Conservation (phyloP, 345 rosid genomes). For the Ailanthus altissimus region DNA sequence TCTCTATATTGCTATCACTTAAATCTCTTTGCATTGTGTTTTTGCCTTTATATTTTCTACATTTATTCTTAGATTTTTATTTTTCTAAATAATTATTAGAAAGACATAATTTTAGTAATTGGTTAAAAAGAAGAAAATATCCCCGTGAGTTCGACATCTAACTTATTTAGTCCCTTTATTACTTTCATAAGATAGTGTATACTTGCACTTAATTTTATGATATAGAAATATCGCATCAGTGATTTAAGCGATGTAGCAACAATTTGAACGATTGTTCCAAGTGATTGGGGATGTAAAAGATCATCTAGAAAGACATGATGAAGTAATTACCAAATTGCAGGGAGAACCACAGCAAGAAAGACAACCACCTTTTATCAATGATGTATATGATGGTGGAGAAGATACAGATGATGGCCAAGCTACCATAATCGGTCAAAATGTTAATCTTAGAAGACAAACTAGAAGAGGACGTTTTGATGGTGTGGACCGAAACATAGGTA, state of each 20-base stretch:
- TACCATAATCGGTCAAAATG: not conserved
- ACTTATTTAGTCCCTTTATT: no score
- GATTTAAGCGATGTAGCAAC: not conserved
- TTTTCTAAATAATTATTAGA: no score
- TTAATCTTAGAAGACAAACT: not conserved
- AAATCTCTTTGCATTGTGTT: no score
- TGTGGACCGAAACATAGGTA: not conserved
- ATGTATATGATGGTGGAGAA: conserved; percentile 1
- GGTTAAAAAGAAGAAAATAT: no score
- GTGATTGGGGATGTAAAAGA: not conserved
- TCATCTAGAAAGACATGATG: not conserved
- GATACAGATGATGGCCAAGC: not conserved
- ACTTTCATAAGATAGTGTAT: no score
- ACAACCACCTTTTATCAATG: not conserved
- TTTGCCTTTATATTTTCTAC: no score
- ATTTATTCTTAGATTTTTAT: no score
- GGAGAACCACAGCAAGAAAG: not conserved
- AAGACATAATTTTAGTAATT: no score
- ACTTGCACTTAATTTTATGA: no score
- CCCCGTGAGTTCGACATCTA: no score
- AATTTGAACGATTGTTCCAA: not conserved
- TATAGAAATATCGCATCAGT: no score
- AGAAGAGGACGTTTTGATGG: not conserved
- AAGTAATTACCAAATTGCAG: not conserved
- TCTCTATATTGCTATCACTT: no score